Evolutionary conservation across 148 eudicot genomes (phyloP).

Genomic region (Cornus suecica): DNA sequence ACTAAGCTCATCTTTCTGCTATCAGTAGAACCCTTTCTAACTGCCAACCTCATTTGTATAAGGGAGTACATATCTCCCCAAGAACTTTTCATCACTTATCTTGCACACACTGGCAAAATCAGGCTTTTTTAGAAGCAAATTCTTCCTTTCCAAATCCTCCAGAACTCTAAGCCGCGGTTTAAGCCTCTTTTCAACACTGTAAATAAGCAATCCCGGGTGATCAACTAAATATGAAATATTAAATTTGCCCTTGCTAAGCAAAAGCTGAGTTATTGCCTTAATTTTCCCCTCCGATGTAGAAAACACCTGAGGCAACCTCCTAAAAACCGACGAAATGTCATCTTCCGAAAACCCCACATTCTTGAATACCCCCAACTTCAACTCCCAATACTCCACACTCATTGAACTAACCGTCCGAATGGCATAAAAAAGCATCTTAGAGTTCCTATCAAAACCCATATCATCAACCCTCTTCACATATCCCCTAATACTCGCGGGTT

Average conservation of each 20-base stretch:
- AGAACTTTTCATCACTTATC: not conserved
- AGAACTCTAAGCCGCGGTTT: too few species aligned
- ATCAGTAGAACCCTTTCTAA: not conserved
- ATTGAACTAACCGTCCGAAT: conserved; percentile 23
- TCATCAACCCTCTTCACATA: conserved; percentile 24
- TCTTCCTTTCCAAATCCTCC: conserved; percentile 16
- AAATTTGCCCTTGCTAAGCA: conserved; percentile 9
- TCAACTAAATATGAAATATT: conserved; percentile 14
- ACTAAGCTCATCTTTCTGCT: not conserved
- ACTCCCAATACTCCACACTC: conserved; percentile 19
- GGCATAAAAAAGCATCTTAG: conserved; percentile 24
- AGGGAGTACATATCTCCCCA: conserved; percentile 15
- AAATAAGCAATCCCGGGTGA: too few species aligned
- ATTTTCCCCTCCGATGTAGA: conserved; percentile 23
- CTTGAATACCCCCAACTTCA: conserved; percentile 19
- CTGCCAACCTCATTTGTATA: conserved; percentile 16
- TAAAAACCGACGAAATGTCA: conserved; percentile 2
- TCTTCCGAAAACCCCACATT: conserved; percentile 24
- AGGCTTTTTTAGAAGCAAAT: conserved; percentile 7
- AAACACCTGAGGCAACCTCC: conserved; percentile 16
- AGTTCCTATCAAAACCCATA: conserved; percentile 17
- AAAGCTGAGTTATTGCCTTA: conserved; percentile 3
- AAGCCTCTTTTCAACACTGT: too few species aligned
- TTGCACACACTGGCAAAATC: conserved; percentile 11
- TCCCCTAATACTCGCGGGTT: conserved; percentile 16